Base-by-base conservation (phyloP, 192 early-diverging fungal genomes). In the Coemansia sp. region DNA sequence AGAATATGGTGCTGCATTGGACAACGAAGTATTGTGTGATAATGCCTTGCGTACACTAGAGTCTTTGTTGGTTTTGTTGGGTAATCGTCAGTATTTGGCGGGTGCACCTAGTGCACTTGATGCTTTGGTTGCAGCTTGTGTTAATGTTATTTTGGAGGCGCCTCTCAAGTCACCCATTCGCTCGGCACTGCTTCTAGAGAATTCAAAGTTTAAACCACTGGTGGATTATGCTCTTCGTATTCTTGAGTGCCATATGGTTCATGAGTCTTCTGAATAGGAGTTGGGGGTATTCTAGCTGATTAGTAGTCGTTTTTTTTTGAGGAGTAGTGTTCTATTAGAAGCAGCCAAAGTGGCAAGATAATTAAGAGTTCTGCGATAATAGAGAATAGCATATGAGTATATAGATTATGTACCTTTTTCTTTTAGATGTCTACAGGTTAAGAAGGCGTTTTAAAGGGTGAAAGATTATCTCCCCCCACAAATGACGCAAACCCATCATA, bases 81-180 rank as follows among this genome's bases (percentile, higher is more conserved):
- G 57, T 0, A 54, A 65, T 5, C 31, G 64, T 0, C 49, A 64
- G 26, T 79, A 62, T 47, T 38, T 79, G 50, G 58, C 61, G 0
- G 68, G 65, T 23, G 28, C 10, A 8, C 77, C 68, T 0, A 62
- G 71, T 27, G 24, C 32, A 0, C 64, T 79, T 9, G 77, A 79
- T 28, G 77, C 77, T 16, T 44, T 59, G 22, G 77, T 70, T 5
- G 60, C 70, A 32, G 60, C 77, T 18, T 79, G 77, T 57, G 18
- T 79, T 14, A 73, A 67, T 24, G 48, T 59, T 31, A 23, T 71
- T 19, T 25, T 79, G 5, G 67, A 79, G 9, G 56, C 71, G 0
- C 77, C 77, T 0, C 30, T 79, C 4, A 59, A 66, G 24, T 74
- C 71, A 19, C 66, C 77, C 1, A 25, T 79, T 12, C 77, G 77